Evolutionary conservation across 768 basidiomycete genomes (phyloP), one percentile per base, ranked within the genome.

Genomic region (Macrolepiota fuliginosa): DNA sequence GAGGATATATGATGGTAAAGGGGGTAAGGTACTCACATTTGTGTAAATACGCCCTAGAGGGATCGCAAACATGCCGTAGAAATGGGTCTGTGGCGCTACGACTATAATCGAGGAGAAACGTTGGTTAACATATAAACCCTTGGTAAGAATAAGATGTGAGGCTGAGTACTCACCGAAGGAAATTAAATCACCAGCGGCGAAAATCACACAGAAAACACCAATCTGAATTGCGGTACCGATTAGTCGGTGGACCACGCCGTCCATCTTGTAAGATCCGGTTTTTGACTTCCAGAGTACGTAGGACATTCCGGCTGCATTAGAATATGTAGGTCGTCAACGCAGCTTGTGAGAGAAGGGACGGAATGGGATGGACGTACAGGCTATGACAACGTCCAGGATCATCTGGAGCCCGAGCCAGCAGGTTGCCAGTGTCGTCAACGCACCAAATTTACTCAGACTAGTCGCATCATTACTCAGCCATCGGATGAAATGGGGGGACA

Each of bases 141-240:
- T 47, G 1, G 2, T n/a, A 4, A n/a, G 6, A 36, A 27, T 50
- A n/a, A 3, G 19, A 22, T 17, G 10, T 3, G 36, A 25, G 24
- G 1, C 5, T 55, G 42, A 0, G 17, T 45, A 10, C 64, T 59
- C 25, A 65, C 64, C 62, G 62, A 77, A 76, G 24, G 72, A 72
- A 58, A 83, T 76, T 22, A 85, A 67, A 66, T 84, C 82, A 1
- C 74, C 81, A 22, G 83, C 65, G 10, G 83, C 81, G 54, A 85
- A 83, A 1, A 82, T 70, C 0, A 79, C 78, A 7, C 77, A 80
- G 62, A 84, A 83, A 5, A 81, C 63, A 51, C 83, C 83, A 3
- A 83, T 84, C 62, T 83, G 82, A 35, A 84, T 70, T 5, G 83
- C 82, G 29, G 82, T 82, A 54, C 80, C 78, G 63, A 84, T 83